Conservation (phyloP, 306 rosid genomes). For the Canavalia gladiata region DNA sequence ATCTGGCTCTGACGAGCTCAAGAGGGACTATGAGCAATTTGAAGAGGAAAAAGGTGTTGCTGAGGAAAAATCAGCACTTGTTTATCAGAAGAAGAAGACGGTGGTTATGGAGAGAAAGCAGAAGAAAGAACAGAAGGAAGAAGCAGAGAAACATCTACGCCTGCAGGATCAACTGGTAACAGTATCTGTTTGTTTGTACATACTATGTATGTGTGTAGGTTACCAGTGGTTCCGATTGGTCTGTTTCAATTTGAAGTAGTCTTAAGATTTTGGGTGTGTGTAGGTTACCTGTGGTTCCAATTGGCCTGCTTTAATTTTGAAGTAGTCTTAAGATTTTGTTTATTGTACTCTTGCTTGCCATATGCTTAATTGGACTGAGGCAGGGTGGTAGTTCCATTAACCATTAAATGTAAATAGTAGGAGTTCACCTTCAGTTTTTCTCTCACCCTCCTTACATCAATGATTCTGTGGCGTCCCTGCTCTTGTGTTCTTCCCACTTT, state of each 20-base stretch:
- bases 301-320: neutral
- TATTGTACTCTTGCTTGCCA: neutral
- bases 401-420: neutral
- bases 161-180: conserved; percentile 80
- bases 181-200: conserved; percentile 37
- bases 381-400: neutral
- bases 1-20: conserved; percentile 93
- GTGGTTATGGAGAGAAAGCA: conserved; percentile 92
- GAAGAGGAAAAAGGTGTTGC: conserved; percentile 87
- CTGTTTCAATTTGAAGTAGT: neutral
- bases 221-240: too few relatives aligned
- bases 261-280: neutral
- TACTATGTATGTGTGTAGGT: neutral
- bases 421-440: conserved; percentile 18
- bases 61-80: conserved; percentile 92
- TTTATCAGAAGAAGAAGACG: conserved; percentile 89
- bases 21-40: conserved; percentile 85
- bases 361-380: conserved; percentile 14
- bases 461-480: neutral
- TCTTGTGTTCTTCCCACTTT: conserved; percentile 13
- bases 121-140: conserved; percentile 98
- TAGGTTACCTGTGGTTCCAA: neutral
- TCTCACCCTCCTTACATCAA: neutral
- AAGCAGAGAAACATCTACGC: conserved; percentile 89
- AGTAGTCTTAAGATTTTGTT: neutral